Evolutionary conservation across 495 filamentous ascomycete genomes (phyloP).

Genomic region (Aspergillus coremiiformis): DNA sequence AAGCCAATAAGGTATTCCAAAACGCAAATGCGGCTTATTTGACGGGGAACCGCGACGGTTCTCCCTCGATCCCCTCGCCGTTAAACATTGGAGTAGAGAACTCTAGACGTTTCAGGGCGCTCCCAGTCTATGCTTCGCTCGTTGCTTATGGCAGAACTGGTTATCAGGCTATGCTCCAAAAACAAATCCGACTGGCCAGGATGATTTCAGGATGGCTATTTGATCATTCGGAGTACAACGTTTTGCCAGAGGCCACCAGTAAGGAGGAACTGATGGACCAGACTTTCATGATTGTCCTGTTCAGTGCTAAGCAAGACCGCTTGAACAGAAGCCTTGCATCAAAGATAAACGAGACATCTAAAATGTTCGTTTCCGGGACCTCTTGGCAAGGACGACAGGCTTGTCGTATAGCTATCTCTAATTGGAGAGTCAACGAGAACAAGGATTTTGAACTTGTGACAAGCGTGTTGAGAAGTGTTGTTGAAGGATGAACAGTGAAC

Average conservation of each 20-base stretch:
- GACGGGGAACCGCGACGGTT: constrained; percentile 29
- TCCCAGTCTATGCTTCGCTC: constrained; percentile 80
- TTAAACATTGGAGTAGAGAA: constrained; percentile 89
- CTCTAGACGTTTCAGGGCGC: constrained; percentile 79
- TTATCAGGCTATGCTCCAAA: constrained; percentile 61
- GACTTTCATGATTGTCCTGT: constrained; percentile 73
- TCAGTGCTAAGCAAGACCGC: constrained; percentile 60
- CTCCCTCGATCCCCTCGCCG: constrained; percentile 59
- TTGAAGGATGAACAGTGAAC: not conserved
- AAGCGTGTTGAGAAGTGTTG: constrained; percentile 28
- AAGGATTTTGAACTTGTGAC: constrained; percentile 32
- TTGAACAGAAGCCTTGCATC: constrained; percentile 59
- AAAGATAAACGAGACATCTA: constrained; percentile 64
- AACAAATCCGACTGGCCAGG: constrained; percentile 64
- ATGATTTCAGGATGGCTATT: constrained; percentile 56
- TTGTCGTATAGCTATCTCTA: constrained; percentile 72
- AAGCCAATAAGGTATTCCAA: constrained; percentile 58
- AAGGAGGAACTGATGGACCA: constrained; percentile 34
- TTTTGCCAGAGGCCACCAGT: constrained; percentile 46
- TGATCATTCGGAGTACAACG: constrained; percentile 52
- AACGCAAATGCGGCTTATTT: constrained; percentile 88
- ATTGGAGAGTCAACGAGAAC: constrained; percentile 55
- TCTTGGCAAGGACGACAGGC: constrained; percentile 66
- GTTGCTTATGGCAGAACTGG: constrained; percentile 66
- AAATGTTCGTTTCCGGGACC: constrained; percentile 79